phyloP scores from a whole-genome alignment of 1,139 yeast genomes.

The Debaryomycetaceae sp. region DNA sequence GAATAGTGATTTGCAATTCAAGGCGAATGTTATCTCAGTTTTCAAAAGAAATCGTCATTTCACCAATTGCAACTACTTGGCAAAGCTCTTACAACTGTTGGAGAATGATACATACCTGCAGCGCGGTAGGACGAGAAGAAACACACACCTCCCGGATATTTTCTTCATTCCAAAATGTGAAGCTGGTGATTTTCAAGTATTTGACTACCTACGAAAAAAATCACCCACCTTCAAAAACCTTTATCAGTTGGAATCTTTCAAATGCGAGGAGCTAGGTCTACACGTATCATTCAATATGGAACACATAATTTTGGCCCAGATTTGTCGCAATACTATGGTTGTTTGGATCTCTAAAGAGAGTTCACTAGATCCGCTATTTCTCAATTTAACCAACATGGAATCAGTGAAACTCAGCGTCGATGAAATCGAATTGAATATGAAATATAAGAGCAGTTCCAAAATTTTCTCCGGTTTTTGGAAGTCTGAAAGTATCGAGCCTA shows the following conservation, averaged over 20 bases:
- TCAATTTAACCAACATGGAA: constrained; percentile 4
- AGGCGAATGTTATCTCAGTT: not conserved
- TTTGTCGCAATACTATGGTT: constrained; percentile 5
- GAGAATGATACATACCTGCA: constrained; percentile 1
- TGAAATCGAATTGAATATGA: not conserved
- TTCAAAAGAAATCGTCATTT: constrained; percentile 5
- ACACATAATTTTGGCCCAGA: constrained; percentile 6
- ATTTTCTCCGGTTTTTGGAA: not conserved
- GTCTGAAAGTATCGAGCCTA: not conserved
- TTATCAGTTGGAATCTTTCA: constrained; percentile 5
- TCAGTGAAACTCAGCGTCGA: not conserved
- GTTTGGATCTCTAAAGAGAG: constrained; percentile 5
- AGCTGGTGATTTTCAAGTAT: constrained; percentile 3
- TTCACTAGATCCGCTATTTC: constrained; percentile 4
- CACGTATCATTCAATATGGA: constrained; percentile 3
- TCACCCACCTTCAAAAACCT: constrained; percentile 5
- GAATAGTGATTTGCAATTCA: not conserved
- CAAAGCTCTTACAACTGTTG: constrained; percentile 2
- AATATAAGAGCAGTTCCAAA: not conserved
- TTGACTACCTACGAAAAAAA: constrained; percentile 1
- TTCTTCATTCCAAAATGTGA: not conserved
- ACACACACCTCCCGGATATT: not conserved
- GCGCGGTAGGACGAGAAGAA: not conserved
- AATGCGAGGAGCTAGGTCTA: constrained; percentile 1
- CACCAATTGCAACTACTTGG: constrained; percentile 5